These are phyloP conservation scores for Bombardia bombarda DNA, from an alignment of 495 filamentous ascomycete species.

Conservation along the genomic window DNA sequence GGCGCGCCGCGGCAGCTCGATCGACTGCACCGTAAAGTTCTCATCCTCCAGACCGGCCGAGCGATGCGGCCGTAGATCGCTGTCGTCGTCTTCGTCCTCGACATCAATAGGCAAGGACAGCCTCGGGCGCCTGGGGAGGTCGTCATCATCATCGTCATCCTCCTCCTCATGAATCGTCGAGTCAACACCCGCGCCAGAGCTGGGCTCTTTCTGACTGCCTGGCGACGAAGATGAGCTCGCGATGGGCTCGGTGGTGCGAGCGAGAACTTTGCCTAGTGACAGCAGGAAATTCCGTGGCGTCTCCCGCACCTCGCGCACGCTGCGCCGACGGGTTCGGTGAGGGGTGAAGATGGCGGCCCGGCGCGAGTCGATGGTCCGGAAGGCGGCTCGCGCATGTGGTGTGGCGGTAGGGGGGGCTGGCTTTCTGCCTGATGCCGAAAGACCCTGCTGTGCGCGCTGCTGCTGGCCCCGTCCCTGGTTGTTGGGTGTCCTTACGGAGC, in stretches of 20 bases:
- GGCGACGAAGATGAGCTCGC: slow-evolving; percentile 48
- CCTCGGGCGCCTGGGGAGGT: slow-evolving; percentile 51
- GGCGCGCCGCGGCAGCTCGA: slow-evolving; percentile 62
- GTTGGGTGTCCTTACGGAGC: slow-evolving; percentile 18
- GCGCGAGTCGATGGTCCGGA: slow-evolving; percentile 61
- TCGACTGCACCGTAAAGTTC: slow-evolving; percentile 57
- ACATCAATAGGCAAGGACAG: slow-evolving; percentile 63
- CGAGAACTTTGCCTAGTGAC: slow-evolving; percentile 59
- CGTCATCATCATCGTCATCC: slow-evolving; percentile 58
- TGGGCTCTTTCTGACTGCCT: background rate
- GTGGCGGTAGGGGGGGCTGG: slow-evolving; percentile 36
- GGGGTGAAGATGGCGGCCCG: slow-evolving; percentile 68
- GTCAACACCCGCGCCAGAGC: background rate
- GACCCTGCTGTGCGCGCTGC: slow-evolving; percentile 8
- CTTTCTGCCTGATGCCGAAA: slow-evolving; percentile 31
- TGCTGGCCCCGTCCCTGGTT: slow-evolving; percentile 11
- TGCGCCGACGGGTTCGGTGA: slow-evolving; percentile 54
- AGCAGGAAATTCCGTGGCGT: slow-evolving; percentile 66
- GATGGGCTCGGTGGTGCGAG: slow-evolving; percentile 48
- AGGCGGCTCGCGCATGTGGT: slow-evolving; percentile 57
- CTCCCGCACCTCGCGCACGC: slow-evolving; percentile 60
- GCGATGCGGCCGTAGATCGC: slow-evolving; percentile 52
- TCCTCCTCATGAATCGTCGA: slow-evolving; percentile 19
- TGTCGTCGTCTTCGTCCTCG: slow-evolving; percentile 46
- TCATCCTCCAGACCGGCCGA: slow-evolving; percentile 61